phyloP scores from a whole-genome alignment of 2,329 filamentous ascomycete species.

The Talaromyces sp. region DNA sequence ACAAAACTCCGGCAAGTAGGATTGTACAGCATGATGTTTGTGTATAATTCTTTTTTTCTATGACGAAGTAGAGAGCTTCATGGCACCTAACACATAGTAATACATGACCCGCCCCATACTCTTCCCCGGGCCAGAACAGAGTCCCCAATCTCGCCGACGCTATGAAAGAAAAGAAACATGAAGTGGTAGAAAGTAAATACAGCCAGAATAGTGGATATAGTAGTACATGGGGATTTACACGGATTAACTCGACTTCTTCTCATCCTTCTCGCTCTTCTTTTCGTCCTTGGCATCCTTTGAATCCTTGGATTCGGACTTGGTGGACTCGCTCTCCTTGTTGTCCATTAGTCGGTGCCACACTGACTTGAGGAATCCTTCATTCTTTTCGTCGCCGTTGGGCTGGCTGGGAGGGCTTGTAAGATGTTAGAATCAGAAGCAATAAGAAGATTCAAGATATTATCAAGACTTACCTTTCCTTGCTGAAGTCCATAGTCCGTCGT shows the following conservation, averaged over 20 bases:
- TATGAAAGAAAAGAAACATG: constrained; percentile 33
- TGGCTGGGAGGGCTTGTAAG: constrained; percentile 24
- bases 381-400: constrained; percentile 53
- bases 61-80: constrained; percentile 27
- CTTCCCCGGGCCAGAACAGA: constrained; percentile 21
- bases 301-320: constrained; percentile 33
- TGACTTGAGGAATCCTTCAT: constrained; percentile 88
- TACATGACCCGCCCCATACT: constrained; percentile 22
- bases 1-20: no score
- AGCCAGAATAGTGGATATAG: constrained; percentile 27
- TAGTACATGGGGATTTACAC: constrained; percentile 28
- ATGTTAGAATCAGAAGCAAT: background rate
- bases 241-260: constrained; percentile 37
- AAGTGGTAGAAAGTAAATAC: constrained; percentile 30
- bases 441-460: background rate
- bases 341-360: constrained; percentile 93
- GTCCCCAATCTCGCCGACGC: constrained; percentile 39
- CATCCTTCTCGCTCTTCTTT: background rate
- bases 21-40: no score
- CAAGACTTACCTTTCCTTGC: constrained; percentile 55
- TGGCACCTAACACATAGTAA: constrained; percentile 24
- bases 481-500: constrained; percentile 86
- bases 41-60: constrained; percentile 7
- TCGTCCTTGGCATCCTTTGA: constrained; percentile 30
- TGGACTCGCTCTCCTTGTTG: constrained; percentile 32